Evolutionary conservation across 805 yeast species (phyloP).

Genomic region (Spathaspora girioi): DNA sequence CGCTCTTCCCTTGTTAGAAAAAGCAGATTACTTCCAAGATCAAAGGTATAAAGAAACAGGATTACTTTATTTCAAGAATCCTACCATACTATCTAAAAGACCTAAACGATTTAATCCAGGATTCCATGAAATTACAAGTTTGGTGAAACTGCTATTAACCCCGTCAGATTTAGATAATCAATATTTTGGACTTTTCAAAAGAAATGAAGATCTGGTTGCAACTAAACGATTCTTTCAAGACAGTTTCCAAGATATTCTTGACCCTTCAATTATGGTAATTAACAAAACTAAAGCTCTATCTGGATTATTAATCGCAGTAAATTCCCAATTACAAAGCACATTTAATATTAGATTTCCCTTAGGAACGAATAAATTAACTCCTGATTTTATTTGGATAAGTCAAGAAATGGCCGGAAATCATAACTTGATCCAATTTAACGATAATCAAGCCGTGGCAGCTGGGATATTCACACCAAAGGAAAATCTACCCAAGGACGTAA

Average conservation of each 20-base stretch:
- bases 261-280: constrained; percentile 24
- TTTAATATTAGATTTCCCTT: constrained; percentile 15
- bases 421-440: constrained; percentile 20
- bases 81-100: constrained; percentile 17
- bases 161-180: constrained; percentile 16
- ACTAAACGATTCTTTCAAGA: constrained; percentile 18
- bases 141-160: constrained; percentile 18
- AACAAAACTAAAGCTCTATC: constrained; percentile 22
- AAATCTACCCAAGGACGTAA: constrained; percentile 17
- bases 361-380: constrained; percentile 8
- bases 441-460: constrained; percentile 21
- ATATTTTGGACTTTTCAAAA: constrained; percentile 15
- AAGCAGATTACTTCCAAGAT: constrained; percentile 14
- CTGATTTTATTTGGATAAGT: constrained; percentile 33
- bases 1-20: constrained; percentile 22
- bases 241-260: constrained; percentile 21
- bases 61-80: constrained; percentile 24
- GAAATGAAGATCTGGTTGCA: constrained; percentile 6
- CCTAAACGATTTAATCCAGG: constrained; percentile 22
- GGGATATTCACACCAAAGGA: constrained; percentile 28
- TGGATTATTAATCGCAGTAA: constrained; percentile 26
- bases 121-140: constrained; percentile 23
- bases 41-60: constrained; percentile 20
- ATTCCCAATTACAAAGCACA: constrained; percentile 21
- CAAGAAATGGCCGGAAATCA: constrained; percentile 25